Evolutionary conservation across 345 rosid species (phyloP), one percentile per base, ranked within the genome.

Genomic region (Nephelium lappaceum): DNA sequence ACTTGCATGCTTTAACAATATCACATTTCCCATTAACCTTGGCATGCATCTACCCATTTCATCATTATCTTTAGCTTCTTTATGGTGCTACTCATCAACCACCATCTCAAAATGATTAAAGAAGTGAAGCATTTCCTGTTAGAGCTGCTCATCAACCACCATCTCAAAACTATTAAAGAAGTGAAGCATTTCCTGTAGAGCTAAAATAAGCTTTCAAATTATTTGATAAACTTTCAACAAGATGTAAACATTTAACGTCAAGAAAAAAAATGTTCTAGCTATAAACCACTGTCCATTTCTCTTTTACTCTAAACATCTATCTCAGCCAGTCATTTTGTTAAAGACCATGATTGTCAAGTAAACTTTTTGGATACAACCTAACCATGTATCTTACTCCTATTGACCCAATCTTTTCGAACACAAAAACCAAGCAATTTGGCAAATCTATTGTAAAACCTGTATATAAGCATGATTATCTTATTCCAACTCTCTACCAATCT

Each of bases 251-350:
- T 75, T 76, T 77, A 39, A 67, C 58, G 38, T 86, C 84, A 51
- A 77, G 3, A 45, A 55, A 69, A 73, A 79, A 60, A 81, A 7
- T 70, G 47, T 79, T 81, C 72, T 49, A 69, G 19, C 84, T 78
- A 60, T 81, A 83, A 11, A 76, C 71, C 6, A 73, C 49, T 21
- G 71, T 81, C 85, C 80, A 83, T 67, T 79, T 84, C 75, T 81
- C 81, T 69, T 63, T 84, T 75, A 78, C 79, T 65, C 81, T 78
- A 49, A 83, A 81, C 80, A 74, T 81, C 79, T 82, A 75, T 75
- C 72, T 72, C 60, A 81, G 53, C 85, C 85, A 87, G 42, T 81
- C 84, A 75, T 81, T 87, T 73, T 80, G 66, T 76, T 72, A 67
- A 16, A 87, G 83, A 72, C 67, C 69, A 75, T 83, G 69, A 18